Conservation (phyloP, 2,329 filamentous ascomycete species). For the Passalora sequoiae region DNA sequence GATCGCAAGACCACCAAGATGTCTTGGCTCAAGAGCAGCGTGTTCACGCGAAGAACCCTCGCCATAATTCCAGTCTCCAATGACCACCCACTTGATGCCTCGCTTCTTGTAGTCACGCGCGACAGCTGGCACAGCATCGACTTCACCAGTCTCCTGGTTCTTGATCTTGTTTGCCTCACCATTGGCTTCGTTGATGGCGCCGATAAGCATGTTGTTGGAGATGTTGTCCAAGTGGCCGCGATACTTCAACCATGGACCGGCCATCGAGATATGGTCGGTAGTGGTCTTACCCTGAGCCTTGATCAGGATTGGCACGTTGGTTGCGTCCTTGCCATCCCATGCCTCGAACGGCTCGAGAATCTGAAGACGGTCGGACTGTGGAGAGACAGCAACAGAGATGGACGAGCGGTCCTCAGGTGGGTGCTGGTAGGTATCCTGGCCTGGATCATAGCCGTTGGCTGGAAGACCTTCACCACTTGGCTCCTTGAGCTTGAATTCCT, state of each 20-base stretch:
- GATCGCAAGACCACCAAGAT: conserved; percentile 86
- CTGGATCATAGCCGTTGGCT: conserved; percentile 72
- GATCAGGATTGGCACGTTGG: conserved; percentile 83
- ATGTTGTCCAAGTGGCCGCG: conserved; percentile 99
- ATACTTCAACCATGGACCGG: conserved; percentile 96
- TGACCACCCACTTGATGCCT: conserved; percentile 91
- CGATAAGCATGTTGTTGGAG: conserved; percentile 99
- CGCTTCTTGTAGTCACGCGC: conserved; percentile 98
- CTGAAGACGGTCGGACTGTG: conserved; percentile 89
- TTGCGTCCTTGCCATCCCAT: conserved; percentile 81
- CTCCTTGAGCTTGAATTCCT: conserved; percentile 81
- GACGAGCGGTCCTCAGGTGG: conserved; percentile 72
- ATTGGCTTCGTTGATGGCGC: conserved; percentile 93
- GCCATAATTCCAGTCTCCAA: conserved; percentile 99
- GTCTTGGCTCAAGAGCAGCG: conserved; percentile 92
- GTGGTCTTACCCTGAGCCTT: conserved; percentile 77
- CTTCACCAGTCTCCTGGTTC: conserved; percentile 80
- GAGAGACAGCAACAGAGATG: conserved; percentile 77
- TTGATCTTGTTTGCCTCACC: conserved; percentile 96
- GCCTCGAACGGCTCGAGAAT: conserved; percentile 76
- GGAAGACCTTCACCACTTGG: conserved; percentile 81
- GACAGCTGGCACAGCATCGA: conserved; percentile 82
- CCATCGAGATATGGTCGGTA: conserved; percentile 49
- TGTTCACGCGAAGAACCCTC: conserved; percentile 98
- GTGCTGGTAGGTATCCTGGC: conserved; percentile 65